A percentile compares a stretch with the other conserved stretches of the same genome.
Conservation (phyloP, 2,329 filamentous ascomycete genomes). For the Hypoxylon sp. region DNA sequence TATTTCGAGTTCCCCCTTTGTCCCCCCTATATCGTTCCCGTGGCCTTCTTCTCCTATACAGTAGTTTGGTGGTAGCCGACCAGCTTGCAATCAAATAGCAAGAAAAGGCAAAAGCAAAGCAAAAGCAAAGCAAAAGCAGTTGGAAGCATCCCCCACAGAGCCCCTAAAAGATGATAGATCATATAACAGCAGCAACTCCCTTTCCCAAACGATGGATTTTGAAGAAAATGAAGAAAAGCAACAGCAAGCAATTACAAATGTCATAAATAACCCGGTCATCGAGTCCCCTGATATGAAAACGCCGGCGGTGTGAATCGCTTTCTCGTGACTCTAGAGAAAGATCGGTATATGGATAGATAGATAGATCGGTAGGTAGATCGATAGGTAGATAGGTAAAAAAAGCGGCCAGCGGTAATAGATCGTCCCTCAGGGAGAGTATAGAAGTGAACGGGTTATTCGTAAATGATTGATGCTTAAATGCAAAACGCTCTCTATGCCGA, state of each 20-base stretch:
- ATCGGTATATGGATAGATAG: slow-evolving; percentile 26
- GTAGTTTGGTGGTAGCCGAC: background rate
- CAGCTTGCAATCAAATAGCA: slow-evolving; percentile 19
- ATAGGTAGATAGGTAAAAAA: no score
- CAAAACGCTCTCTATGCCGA: slow-evolving; percentile 32
- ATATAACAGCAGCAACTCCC: slow-evolving; percentile 5
- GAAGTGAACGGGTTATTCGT: slow-evolving; percentile 21
- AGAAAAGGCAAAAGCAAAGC: background rate
- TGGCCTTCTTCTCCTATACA: slow-evolving; percentile 6
- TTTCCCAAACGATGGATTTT: slow-evolving; percentile 4
- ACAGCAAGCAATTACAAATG: slow-evolving; percentile 4
- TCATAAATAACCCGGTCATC: slow-evolving; percentile 6
- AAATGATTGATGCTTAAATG: slow-evolving; percentile 22
- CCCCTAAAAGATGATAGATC: no score
- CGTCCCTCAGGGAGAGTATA: slow-evolving; percentile 14
- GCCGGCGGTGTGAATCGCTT: slow-evolving; percentile 22
- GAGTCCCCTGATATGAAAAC: slow-evolving; percentile 13
- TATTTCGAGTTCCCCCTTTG: background rate
- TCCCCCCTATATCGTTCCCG: slow-evolving; percentile 2
- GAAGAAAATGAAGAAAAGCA: no score
- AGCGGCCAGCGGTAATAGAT: slow-evolving; percentile 16
- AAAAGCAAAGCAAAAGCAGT: slow-evolving; percentile 1
- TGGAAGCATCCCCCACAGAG: slow-evolving; percentile 3
- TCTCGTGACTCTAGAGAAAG: slow-evolving; percentile 16
- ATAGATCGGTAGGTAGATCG: no score